These are phyloP conservation scores for Dryadomyces sulphureus DNA, from an alignment of 2,329 filamentous ascomycete genomes.

Conservation along the genomic window DNA sequence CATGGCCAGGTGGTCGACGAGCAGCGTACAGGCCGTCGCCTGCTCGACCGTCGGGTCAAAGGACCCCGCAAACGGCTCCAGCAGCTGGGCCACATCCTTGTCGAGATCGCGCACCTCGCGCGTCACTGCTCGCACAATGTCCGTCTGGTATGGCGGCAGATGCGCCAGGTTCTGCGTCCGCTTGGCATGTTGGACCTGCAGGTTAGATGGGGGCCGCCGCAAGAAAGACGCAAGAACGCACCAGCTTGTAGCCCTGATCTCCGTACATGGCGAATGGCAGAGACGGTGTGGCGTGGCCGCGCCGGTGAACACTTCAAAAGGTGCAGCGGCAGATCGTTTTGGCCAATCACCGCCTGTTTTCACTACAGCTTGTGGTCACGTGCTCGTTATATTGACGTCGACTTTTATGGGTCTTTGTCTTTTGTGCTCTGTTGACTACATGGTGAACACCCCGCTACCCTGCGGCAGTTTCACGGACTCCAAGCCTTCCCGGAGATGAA, in stretches of 20 bases:
- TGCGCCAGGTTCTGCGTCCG: slow-evolving; percentile 74
- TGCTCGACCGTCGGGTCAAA: slow-evolving; percentile 78
- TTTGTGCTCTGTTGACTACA: too few species aligned
- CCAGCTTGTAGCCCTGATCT: slow-evolving; percentile 74
- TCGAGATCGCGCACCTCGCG: slow-evolving; percentile 90
- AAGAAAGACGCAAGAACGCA: slow-evolving; percentile 22
- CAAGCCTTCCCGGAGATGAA: too few species aligned
- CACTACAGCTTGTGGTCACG: not conserved
- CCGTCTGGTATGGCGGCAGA: slow-evolving; percentile 83
- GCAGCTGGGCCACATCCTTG: slow-evolving; percentile 63
- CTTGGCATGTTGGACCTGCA: slow-evolving; percentile 86
- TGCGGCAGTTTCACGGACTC: too few species aligned
- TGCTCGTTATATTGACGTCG: too few species aligned
- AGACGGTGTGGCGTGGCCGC: too few species aligned
- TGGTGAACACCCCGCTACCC: too few species aligned
- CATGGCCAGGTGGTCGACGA: slow-evolving; percentile 92
- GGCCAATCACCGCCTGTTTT: not conserved
- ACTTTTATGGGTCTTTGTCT: too few species aligned
- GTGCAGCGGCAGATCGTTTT: too few species aligned
- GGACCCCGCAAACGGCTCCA: slow-evolving; percentile 68
- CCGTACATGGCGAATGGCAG: slow-evolving; percentile 55
- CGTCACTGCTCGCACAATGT: slow-evolving; percentile 73
- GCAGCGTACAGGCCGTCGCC: slow-evolving; percentile 70
- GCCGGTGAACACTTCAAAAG: too few species aligned
- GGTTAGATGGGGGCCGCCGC: too few species aligned